A percentile compares a stretch with the other conserved stretches of the same genome.
Conservation (phyloP, 2,329 filamentous ascomycete species). For the Onygenales sp. region DNA sequence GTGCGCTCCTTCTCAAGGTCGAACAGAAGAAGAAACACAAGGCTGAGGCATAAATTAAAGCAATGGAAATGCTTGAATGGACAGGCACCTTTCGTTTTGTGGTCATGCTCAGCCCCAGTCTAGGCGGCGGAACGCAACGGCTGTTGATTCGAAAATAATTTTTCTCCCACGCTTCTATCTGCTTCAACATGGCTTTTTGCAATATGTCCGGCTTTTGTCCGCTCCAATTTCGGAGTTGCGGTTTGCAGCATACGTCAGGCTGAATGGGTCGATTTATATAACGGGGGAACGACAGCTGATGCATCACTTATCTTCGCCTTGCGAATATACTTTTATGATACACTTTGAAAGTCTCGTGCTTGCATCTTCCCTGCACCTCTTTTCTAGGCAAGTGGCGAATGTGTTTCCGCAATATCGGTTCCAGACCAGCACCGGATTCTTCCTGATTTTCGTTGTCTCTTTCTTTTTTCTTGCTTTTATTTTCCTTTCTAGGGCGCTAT, state of each 20-base stretch:
- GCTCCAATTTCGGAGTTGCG: neutral
- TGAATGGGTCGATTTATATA: neutral
- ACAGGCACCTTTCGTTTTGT: conserved; percentile 2
- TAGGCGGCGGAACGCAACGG: conserved; percentile 4
- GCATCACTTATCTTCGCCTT: neutral
- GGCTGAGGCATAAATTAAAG: conserved; percentile 26
- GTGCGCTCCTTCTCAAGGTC: conserved; percentile 87
- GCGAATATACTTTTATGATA: neutral
- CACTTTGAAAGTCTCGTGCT: neutral
- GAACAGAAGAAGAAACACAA: conserved; percentile 93
- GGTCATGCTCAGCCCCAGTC: conserved; percentile 5
- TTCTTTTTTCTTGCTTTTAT: conserved; percentile 11
- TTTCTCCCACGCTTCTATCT: neutral
- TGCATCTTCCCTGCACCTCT: neutral
- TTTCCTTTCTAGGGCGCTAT: conserved; percentile 26
- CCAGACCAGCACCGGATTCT: conserved; percentile 1
- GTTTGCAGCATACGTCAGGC: neutral
- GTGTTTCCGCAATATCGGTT: neutral
- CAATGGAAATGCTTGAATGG: conserved; percentile 15
- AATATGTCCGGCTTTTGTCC: neutral
- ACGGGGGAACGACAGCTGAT: neutral
- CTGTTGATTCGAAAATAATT: conserved; percentile 1
- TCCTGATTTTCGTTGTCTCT: conserved; percentile 19
- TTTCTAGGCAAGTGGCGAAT: neutral
- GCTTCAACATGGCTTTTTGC: neutral